Conservation (phyloP, 2,329 filamentous ascomycete species). For the Colletotrichum sp. region DNA sequence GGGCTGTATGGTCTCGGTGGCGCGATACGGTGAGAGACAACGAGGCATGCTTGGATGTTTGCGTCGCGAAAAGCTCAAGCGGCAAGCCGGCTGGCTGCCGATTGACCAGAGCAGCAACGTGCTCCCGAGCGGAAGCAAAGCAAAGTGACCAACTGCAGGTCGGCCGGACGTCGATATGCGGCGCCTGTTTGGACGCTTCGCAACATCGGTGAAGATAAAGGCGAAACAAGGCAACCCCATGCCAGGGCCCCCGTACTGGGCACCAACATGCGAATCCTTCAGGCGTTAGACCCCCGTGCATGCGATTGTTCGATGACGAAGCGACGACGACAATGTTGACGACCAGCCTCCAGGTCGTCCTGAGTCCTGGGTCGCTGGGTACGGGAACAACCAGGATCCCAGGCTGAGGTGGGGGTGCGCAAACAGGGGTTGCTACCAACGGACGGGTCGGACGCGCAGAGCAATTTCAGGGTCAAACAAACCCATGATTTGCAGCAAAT, state of each 20-base stretch:
- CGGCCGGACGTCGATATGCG: background rate
- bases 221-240: background rate
- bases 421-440: constrained; percentile 8
- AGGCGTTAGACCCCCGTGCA: background rate
- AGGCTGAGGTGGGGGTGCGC: constrained; percentile 1
- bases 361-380: constrained; percentile 14
- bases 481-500: constrained; percentile 13
- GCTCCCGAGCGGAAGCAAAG: background rate
- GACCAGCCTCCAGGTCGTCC: background rate
- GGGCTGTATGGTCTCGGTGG: background rate
- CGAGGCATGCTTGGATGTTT: constrained; percentile 3
- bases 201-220: background rate
- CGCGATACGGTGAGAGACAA: constrained; percentile 12
- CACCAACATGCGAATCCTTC: background rate
- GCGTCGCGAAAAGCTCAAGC: background rate
- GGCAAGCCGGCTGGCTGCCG: background rate
- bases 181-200: background rate
- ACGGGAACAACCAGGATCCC: constrained; percentile 10
- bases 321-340: background rate
- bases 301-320: constrained; percentile 1
- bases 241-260: background rate
- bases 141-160: background rate
- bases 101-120: background rate
- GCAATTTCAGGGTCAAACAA: constrained; percentile 20
- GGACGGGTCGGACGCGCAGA: constrained; percentile 7